Evolutionary conservation across 768 basidiomycete genomes (phyloP).

Genomic region (Boletellus ananiceps): DNA sequence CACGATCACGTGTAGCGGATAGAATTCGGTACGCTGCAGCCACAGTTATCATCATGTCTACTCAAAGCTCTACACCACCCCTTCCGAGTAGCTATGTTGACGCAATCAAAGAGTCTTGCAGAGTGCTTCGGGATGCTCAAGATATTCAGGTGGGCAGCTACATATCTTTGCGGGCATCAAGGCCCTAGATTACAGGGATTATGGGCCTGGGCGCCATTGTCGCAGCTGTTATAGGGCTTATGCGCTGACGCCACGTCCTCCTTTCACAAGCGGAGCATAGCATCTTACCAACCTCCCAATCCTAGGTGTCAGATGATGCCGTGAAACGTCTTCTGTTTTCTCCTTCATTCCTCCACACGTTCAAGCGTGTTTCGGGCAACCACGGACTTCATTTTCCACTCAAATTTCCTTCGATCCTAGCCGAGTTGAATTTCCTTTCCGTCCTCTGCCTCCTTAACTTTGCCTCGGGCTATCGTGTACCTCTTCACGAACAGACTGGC

Average conservation of each 20-base stretch:
- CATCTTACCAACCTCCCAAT: slow-evolving; percentile 11
- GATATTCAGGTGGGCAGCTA: slow-evolving; percentile 47
- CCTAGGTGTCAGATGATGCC: slow-evolving; percentile 52
- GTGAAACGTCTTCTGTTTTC: slow-evolving; percentile 64
- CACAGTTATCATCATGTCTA: slow-evolving; percentile 7
- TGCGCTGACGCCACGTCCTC: background rate
- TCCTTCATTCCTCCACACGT: slow-evolving; percentile 57
- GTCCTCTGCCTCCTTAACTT: slow-evolving; percentile 79
- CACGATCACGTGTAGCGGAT: slow-evolving; percentile 18
- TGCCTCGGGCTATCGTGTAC: slow-evolving; percentile 72
- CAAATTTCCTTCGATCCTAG: slow-evolving; percentile 64
- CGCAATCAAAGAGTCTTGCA: slow-evolving; percentile 52
- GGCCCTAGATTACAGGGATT: background rate
- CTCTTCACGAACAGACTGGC: slow-evolving; percentile 65
- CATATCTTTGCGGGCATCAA: slow-evolving; percentile 1
- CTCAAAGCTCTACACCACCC: slow-evolving; percentile 33
- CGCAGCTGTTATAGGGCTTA: background rate
- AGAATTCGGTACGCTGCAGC: slow-evolving; percentile 3
- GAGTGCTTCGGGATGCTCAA: slow-evolving; percentile 41
- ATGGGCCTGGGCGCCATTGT: background rate
- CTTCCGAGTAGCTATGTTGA: slow-evolving; percentile 44
- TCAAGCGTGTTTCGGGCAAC: slow-evolving; percentile 52
- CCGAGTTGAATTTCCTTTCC: slow-evolving; percentile 81
- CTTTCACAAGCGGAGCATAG: background rate
- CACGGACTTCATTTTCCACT: slow-evolving; percentile 79